Base-by-base conservation (phyloP, 2,329 filamentous ascomycete genomes). In the Hysterium pulicare region DNA sequence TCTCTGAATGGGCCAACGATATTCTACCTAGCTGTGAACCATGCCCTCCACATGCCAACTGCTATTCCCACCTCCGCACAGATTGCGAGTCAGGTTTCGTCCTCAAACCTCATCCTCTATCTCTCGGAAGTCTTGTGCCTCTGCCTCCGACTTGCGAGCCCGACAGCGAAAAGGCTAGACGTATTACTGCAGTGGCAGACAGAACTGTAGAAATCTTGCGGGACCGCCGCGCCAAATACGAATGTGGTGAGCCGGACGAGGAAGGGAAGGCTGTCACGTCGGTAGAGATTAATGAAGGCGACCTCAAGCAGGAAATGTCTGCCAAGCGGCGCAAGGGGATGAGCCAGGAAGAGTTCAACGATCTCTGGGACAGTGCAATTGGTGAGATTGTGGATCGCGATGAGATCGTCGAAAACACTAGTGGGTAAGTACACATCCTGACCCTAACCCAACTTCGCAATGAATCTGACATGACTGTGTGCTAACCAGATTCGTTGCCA, bases 131-230 rank as follows among this genome's bases (percentile, higher is more conserved):
- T 0, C 61, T 94, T 3, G 60, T 97, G 4, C 93, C 93, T 6
- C 71, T 98, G 7, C 83, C 90, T 5, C 91, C 94, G 1, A 90
- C 88, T 4, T 98, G 93, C 66, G 91, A 96, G 68, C 87, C 93
- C 0, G 94, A 98, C 66, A 90, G 90, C 47, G 89, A 94, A 58
- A 96, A 95, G 66, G 88, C 86, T 6, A 82, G 88, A 30, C 85
- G 87, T 15, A 86, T 97, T 37, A 88, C 91, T 58, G 81, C 84
- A 16, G 89, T 98, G 13, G 89, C 90, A 6, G 85, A 97, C 62
- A 86, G 84, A 64, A 90, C 87, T 2, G 79, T 97, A 3, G 89
- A 95, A 57, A 85, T 90, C 55, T 77, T 98, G 37, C 81, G 93
- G 41, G 82, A 95, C 53, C 83, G 87, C 31, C 83, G 88, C 45